Percentiles rank a stretch among this genome's conserved stretches.
phyloP scores from a whole-genome alignment of 1,284 basidiomycete genomes.

The Microbotryum intermedium region DNA sequence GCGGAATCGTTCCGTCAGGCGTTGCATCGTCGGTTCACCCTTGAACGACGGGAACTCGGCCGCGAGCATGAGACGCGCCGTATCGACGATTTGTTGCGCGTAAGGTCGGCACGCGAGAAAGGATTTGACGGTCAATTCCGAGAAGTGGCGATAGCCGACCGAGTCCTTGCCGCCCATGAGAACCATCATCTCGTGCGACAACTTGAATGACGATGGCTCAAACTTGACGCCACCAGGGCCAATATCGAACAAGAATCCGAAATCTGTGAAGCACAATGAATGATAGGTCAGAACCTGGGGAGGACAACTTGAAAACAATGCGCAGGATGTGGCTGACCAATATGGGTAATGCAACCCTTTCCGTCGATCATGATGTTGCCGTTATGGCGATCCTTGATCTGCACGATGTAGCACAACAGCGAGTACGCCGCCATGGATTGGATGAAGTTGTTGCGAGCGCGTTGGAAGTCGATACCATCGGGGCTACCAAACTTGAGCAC shows the following conservation, averaged over 20 bases:
- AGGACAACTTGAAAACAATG: not conserved
- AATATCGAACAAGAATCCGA: constrained; percentile 97
- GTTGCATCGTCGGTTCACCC: constrained; percentile 79
- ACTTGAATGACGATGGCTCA: constrained; percentile 93
- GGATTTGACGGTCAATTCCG: constrained; percentile 87
- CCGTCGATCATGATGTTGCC: constrained; percentile 99
- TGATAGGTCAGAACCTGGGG: constrained; percentile 8
- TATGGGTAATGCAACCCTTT: constrained; percentile 89
- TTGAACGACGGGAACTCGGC: constrained; percentile 95
- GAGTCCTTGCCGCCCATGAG: constrained; percentile 93
- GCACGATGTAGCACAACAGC: constrained; percentile 93
- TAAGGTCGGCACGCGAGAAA: constrained; percentile 91
- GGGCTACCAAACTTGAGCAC: constrained; percentile 85
- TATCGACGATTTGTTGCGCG: constrained; percentile 77
- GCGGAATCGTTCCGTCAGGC: constrained; percentile 79
- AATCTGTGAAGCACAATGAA: constrained; percentile 51
- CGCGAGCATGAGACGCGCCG: constrained; percentile 87
- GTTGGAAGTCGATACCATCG: constrained; percentile 83
- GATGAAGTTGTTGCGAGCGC: constrained; percentile 90
- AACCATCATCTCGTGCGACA: constrained; percentile 94
- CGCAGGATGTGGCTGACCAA: constrained; percentile 51
- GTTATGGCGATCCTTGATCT: constrained; percentile 96
- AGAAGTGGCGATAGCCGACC: constrained; percentile 88
- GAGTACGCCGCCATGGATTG: constrained; percentile 99
- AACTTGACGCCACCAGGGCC: constrained; percentile 75